These are phyloP conservation scores for Gomphus bonarii DNA, from an alignment of 1,284 basidiomycete genomes.

Conservation along the genomic window DNA sequence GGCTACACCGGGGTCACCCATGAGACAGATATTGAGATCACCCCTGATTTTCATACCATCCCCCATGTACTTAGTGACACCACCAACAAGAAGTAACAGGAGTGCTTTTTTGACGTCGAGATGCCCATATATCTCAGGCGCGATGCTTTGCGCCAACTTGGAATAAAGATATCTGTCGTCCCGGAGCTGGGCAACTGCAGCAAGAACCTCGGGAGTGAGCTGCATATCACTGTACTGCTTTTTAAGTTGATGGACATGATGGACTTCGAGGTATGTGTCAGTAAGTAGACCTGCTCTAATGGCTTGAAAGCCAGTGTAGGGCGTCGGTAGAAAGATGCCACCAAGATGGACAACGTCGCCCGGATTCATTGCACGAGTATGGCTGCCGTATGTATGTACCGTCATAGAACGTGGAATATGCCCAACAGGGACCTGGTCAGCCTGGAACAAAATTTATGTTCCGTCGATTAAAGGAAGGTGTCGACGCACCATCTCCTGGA, in stretches of 20 bases:
- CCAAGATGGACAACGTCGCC: conserved; percentile 93
- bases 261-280: conserved; percentile 93
- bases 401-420: conserved; percentile 99
- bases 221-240: conserved; percentile 97
- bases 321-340: conserved; percentile 83
- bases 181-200: conserved; percentile 61
- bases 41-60: conserved; percentile 99
- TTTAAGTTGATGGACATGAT: conserved; percentile 89
- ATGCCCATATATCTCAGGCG: conserved; percentile 98
- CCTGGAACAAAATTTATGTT: conserved; percentile 34
- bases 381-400: conserved; percentile 82
- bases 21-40: conserved; percentile 95
- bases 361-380: conserved; percentile 89
- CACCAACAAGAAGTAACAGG: conserved; percentile 89
- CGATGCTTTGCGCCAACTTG: conserved; percentile 81
- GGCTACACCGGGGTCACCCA: conserved; percentile 99
- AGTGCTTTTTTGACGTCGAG: conserved; percentile 97
- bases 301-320: conserved; percentile 82
- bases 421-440: conserved; percentile 98
- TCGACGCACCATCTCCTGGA: conserved; percentile 87
- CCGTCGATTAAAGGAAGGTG: background rate
- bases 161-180: conserved; percentile 76
- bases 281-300: conserved; percentile 92
- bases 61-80: conserved; percentile 88
- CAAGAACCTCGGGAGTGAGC: conserved; percentile 76